A percentile compares a stretch with the other conserved stretches of the same genome.
Evolutionary conservation across 441 rosid species (phyloP).

Genomic region (Populus tomentosa): DNA sequence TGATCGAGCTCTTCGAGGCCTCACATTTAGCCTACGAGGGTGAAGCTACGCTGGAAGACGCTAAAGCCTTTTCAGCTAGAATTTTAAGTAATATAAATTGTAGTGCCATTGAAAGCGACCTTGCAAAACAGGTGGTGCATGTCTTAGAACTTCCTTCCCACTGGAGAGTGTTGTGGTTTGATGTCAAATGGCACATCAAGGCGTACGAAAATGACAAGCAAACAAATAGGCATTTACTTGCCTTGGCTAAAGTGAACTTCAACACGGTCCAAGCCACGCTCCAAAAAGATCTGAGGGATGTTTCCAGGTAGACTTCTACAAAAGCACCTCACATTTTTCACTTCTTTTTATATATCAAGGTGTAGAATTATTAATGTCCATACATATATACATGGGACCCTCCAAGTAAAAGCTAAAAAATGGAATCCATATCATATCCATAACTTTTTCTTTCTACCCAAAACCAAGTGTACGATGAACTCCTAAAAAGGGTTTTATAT

Average conservation of each 20-base stretch:
- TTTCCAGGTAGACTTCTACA: constrained; percentile 30
- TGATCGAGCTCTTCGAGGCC: constrained; percentile 42
- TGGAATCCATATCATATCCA: no score
- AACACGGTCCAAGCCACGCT: constrained; percentile 40
- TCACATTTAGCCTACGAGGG: constrained; percentile 33
- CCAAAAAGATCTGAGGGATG: constrained; percentile 37
- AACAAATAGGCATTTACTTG: constrained; percentile 11
- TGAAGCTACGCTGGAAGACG: constrained; percentile 33
- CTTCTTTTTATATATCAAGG: no score
- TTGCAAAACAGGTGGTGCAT: constrained; percentile 14
- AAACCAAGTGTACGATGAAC: no score
- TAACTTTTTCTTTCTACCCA: no score
- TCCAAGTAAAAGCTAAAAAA: no score
- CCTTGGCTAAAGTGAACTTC: constrained; percentile 41
- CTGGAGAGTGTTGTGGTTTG: constrained; percentile 43
- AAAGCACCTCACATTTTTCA: no score
- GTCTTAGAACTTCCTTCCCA: constrained; percentile 41
- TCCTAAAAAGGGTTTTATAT: no score
- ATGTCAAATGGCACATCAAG: constrained; percentile 39
- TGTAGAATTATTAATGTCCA: no score
- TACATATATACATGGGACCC: no score
- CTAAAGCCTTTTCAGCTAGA: constrained; percentile 19
- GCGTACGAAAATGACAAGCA: constrained; percentile 4
- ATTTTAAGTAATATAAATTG: constrained; percentile 6
- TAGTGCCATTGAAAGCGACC: background rate